Percentiles rank a stretch among this genome's conserved stretches.
phyloP scores from a whole-genome alignment of 1,284 basidiomycete species.

The Tremellales sp. region DNA sequence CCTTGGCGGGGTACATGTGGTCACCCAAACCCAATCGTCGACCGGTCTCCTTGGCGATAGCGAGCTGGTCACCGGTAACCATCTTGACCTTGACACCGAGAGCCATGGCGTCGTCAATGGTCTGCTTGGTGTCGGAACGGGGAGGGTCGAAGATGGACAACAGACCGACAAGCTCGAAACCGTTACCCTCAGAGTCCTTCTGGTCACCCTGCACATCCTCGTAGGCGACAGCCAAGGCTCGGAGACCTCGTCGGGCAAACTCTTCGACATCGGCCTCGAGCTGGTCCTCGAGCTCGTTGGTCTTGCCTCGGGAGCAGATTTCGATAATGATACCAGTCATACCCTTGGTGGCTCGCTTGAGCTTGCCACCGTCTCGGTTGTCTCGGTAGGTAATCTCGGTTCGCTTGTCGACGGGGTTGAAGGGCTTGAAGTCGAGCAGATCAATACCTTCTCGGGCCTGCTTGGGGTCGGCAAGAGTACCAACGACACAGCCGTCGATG shows the following conservation, averaged over 20 bases:
- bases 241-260: slow-evolving; percentile 91
- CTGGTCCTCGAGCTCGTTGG: slow-evolving; percentile 78
- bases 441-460: slow-evolving; percentile 88
- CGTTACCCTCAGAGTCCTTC: slow-evolving; percentile 63
- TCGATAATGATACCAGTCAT: slow-evolving; percentile 97
- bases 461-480: slow-evolving; percentile 66
- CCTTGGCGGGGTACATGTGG: slow-evolving; percentile 96
- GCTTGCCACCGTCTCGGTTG: slow-evolving; percentile 76
- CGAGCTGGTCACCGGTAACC: slow-evolving; percentile 99
- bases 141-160: slow-evolving; percentile 98
- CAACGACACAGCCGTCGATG: slow-evolving; percentile 84
- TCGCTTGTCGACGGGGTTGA: slow-evolving; percentile 99
- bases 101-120: slow-evolving; percentile 91
- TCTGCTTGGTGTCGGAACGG: slow-evolving; percentile 97
- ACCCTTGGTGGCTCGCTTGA: slow-evolving; percentile 98
- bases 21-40: slow-evolving; percentile 93
- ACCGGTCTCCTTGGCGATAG: slow-evolving; percentile 98
- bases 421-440: slow-evolving; percentile 97
- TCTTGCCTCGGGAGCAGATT: slow-evolving; percentile 95
- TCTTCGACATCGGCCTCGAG: slow-evolving; percentile 95
- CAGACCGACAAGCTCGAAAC: slow-evolving; percentile 95
- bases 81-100: slow-evolving; percentile 99
- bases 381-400: slow-evolving; percentile 98
- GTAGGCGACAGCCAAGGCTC: slow-evolving; percentile 92
- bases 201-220: slow-evolving; percentile 80